Evolutionary conservation across 352 stramenopile species (phyloP), one percentile per base, ranked within the genome.

Genomic region (Phytophthora megakarya): DNA sequence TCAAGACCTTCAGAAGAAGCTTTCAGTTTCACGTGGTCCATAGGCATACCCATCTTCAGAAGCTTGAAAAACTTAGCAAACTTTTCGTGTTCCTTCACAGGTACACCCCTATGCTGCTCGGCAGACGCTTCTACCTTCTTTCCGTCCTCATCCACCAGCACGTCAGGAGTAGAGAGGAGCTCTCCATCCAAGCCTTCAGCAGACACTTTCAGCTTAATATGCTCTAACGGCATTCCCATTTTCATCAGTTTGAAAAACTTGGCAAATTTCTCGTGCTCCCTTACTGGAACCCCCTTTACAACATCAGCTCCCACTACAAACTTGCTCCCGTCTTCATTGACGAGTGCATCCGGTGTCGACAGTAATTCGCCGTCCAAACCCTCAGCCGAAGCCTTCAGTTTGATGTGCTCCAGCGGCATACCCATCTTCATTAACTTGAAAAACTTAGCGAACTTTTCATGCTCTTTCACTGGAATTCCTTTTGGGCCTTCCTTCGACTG

Each of bases 61-160:
- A 98, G 93, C 61, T 97, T 98, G 66, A 98, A 98, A 58, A 98
- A 98, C 70, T 98, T 98, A 16, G 70, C 76, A 65, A 96, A 98
- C 44, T 92, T 90, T 15, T 89, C 86, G 67, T 98, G 89, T 6
- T 98, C 89, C 57, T 97, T 89, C 32, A 87, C 80, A 3, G 73
- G 66, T 19, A 39, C 72, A 1, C 79, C 75, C 50, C 68, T 82
- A 3, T 61, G 54, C n/a, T 68, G 39, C 33, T 61, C 53, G 12
- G 26, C 3, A 28, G 49, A 52, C 13, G 25, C 58, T 13, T 56
- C 47, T n/a, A 75, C 46, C 44, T 72, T 69, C 50, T 80, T 81
- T 12, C 81, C 82, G 15, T 84, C 72, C 25, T 76, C 68, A 59
- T 85, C 70, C 12, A 90, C 59, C 10, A 86, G 40, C 30, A 72